Conservation (phyloP, 495 filamentous ascomycete genomes). For the Polyplosphaeria fusca region DNA sequence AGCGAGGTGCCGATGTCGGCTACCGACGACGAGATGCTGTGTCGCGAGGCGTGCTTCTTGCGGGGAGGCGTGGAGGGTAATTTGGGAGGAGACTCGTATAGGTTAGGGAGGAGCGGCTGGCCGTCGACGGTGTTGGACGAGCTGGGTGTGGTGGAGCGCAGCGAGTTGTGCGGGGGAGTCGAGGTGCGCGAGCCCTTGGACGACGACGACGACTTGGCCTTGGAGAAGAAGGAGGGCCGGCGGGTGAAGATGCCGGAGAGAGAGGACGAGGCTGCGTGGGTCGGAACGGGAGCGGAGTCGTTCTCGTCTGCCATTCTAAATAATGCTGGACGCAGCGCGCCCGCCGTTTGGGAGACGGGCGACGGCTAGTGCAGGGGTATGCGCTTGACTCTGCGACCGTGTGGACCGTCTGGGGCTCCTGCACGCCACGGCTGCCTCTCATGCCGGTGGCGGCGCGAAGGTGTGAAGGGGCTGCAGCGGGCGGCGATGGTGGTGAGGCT, state of each 20-base stretch:
- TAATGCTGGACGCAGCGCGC: background rate
- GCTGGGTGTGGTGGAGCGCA: background rate
- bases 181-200: background rate
- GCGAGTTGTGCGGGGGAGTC: background rate
- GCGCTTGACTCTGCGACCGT: background rate
- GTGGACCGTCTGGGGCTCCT: background rate
- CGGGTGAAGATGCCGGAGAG: conserved; percentile 22
- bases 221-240: conserved; percentile 26
- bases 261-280: background rate
- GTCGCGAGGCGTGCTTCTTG: conserved; percentile 14
- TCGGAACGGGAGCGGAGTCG: background rate
- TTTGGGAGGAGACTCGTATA: conserved; percentile 18
- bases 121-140: background rate
- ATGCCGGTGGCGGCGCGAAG: background rate
- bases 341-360: conserved; percentile 6
- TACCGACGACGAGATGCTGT: conserved; percentile 33
- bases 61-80: conserved; percentile 22
- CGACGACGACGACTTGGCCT: conserved; percentile 3
- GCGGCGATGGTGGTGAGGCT: background rate
- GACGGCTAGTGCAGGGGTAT: background rate
- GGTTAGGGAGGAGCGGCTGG: conserved; percentile 6
- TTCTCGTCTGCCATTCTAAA: conserved; percentile 1
- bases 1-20: conserved; percentile 32
- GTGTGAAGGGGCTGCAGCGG: background rate
- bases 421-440: background rate